Conservation (phyloP, 257 asterid species). For the Misopates orontium region DNA sequence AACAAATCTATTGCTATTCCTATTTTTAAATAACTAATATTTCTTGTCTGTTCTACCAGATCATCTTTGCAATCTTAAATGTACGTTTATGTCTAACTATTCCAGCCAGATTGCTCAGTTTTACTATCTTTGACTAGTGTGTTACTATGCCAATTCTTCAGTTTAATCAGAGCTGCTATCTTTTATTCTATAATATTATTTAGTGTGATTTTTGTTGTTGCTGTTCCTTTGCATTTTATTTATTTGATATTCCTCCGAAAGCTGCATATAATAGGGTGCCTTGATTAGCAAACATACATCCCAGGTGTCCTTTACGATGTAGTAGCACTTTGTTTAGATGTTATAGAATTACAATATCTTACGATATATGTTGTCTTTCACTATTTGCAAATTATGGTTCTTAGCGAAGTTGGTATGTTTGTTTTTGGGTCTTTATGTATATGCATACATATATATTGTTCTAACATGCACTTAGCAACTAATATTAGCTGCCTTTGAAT, state of each 20-base stretch:
- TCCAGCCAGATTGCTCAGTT: background rate
- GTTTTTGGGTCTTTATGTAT: background rate
- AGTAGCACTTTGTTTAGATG: slow-evolving; percentile 4
- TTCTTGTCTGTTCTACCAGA: slow-evolving; percentile 7
- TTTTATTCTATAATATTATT: slow-evolving; percentile 2
- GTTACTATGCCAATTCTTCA: background rate
- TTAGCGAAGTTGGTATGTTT: background rate
- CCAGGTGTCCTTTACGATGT: background rate
- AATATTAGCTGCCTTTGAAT: background rate
- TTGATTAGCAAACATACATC: background rate
- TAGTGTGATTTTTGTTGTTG: background rate
- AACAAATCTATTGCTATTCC: background rate
- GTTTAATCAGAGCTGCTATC: slow-evolving; percentile 18
- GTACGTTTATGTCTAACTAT: background rate
- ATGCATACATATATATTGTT: background rate
- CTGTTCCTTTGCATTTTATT: background rate
- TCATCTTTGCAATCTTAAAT: background rate
- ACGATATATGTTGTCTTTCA: background rate
- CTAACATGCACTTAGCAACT: background rate
- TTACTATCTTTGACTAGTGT: slow-evolving; percentile 4
- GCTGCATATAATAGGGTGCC: background rate
- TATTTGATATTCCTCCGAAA: too few species aligned
- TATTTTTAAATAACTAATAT: background rate
- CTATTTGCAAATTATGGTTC: background rate
- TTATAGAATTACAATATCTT: background rate